phyloP scores from a whole-genome alignment of 768 basidiomycete genomes.

The Psilocybe cubensis region DNA sequence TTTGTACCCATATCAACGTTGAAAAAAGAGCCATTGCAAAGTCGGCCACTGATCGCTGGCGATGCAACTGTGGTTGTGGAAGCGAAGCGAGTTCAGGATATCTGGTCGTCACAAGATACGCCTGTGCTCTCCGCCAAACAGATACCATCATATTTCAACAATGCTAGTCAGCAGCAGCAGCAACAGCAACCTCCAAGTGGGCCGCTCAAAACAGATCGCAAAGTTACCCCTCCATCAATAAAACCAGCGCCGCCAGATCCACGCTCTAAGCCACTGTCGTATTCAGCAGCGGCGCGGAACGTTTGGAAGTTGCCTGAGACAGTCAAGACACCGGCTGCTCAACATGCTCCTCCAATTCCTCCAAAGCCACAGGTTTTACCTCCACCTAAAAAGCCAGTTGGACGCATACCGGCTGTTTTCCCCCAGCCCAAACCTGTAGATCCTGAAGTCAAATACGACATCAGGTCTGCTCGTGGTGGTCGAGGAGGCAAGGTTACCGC shows the following conservation, averaged over 20 bases:
- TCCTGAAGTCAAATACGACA: conserved; percentile 67
- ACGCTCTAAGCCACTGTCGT: conserved; percentile 21
- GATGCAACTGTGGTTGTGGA: conserved; percentile 38
- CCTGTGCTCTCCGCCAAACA: conserved; percentile 13
- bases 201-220: conserved; percentile 37
- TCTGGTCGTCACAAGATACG: conserved; percentile 34
- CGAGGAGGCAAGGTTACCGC: conserved; percentile 74
- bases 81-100: conserved; percentile 39
- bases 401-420: conserved; percentile 32
- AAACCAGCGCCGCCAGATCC: conserved; percentile 17
- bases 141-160: conserved; percentile 25
- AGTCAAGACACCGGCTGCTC: not conserved
- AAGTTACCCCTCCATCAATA: conserved; percentile 37
- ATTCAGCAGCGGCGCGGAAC: conserved; percentile 26
- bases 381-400: conserved; percentile 18
- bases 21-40: conserved; percentile 40
- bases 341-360: conserved; percentile 10
- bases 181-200: conserved; percentile 20
- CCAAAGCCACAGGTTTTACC: conserved; percentile 17
- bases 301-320: conserved; percentile 21
- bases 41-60: conserved; percentile 13
- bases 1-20: conserved; percentile 69
- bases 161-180: no score
- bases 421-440: conserved; percentile 38
- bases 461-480: conserved; percentile 79